phyloP scores from a whole-genome alignment of 2,329 filamentous ascomycete genomes.

The Botryotinia globosa region DNA sequence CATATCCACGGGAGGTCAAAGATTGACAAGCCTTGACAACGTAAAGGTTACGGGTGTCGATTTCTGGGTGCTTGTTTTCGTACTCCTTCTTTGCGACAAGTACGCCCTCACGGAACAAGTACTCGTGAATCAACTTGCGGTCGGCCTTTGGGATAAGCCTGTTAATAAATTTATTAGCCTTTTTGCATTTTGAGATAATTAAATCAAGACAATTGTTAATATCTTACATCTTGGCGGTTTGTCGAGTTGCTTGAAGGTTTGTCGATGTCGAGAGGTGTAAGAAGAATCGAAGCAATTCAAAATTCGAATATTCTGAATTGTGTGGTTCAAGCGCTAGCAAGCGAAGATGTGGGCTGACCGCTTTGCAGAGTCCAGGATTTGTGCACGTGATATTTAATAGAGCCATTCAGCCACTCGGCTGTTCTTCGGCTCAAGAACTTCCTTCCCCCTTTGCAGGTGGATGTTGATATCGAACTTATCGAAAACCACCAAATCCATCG shows the following conservation, averaged over 20 bases:
- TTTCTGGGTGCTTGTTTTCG: constrained; percentile 95
- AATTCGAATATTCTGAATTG: constrained; percentile 20
- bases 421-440: not conserved
- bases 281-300: constrained; percentile 11
- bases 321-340: constrained; percentile 20
- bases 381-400: not conserved
- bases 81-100: constrained; percentile 99
- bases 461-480: not conserved
- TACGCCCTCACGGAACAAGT: constrained; percentile 91
- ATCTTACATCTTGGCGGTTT: constrained; percentile 48
- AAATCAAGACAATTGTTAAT: not conserved
- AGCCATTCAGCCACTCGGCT: not conserved
- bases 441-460: not conserved
- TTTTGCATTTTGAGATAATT: not conserved
- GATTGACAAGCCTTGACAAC: constrained; percentile 99
- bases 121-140: constrained; percentile 99
- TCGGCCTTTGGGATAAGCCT: constrained; percentile 99
- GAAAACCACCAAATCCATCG: not conserved
- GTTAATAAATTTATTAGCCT: constrained; percentile 45
- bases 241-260: constrained; percentile 21
- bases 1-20: constrained; percentile 93
- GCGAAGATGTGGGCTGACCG: constrained; percentile 25
- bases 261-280: constrained; percentile 25
- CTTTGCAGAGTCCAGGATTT: rapidly evolving
- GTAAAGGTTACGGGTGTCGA: constrained; percentile 99